Evolutionary conservation across 257 asterid genomes (phyloP), one percentile per base, ranked within the genome.

Genomic region (Marsdenia floribunda): DNA sequence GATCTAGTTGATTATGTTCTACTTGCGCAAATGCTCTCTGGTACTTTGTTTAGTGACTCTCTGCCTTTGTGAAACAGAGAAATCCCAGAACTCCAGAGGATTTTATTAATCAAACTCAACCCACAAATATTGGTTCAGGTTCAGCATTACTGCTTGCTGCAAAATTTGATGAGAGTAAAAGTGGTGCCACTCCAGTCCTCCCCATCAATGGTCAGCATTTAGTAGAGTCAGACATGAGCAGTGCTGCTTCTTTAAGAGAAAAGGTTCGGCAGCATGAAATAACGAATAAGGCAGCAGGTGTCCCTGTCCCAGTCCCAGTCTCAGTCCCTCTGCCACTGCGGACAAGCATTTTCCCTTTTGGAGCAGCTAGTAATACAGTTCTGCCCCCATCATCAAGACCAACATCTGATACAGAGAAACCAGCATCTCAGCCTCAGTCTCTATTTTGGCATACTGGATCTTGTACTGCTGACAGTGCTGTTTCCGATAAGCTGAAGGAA

Each of bases 171-270:
- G 91, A 86, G 77, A 86, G 75, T 69, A 91, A 86, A 79, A 82
- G 73, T 55, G 78, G 68, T 40, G 55, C 65, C 73, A 78, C 90
- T 78, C 85, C 85, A 3, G 78, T 81, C 77, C 82, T 80, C 75
- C 87, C 88, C 24, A 73, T 80, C 81, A 85, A 83, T 58, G 92
- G 88, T 68, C 92, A 89, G 77, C 89, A 83, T 77, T 74, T 84
- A 76, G 85, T 83, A 29, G 97, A 89, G 71, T 82, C 93, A 5
- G 93, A 86, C 70, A 79, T 82, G 21, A 82, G 88, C 84, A 85
- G 86, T 58, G 84, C 87, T 37, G 77, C 89, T 47, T 77, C 85
- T 68, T 78, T 89, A 78, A 87, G 85, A 77, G 91, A 88, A 73
- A 79, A 75, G 77, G 73, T 74, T 70, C 83, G 77, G 58, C 88